These are phyloP conservation scores for Harrya chromipes DNA, from an alignment of 768 basidiomycete genomes.

Conservation along the genomic window DNA sequence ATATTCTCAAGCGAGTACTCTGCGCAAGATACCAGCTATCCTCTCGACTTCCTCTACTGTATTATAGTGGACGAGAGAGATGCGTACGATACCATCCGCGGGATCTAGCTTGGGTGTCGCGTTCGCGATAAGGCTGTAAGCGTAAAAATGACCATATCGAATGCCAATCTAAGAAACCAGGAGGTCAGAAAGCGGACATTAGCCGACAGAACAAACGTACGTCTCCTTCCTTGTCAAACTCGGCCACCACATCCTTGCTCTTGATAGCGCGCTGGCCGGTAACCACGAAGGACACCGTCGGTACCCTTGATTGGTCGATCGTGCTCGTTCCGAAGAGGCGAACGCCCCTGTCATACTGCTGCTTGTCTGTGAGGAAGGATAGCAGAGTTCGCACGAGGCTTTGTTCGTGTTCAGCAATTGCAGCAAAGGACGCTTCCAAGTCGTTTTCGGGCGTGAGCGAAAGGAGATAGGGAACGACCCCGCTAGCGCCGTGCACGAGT, in stretches of 20 bases:
- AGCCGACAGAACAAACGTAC: slow-evolving; percentile 40
- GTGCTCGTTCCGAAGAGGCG: slow-evolving; percentile 62
- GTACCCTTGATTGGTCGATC: slow-evolving; percentile 44
- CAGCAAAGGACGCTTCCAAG: slow-evolving; percentile 51
- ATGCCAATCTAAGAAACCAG: slow-evolving; percentile 58
- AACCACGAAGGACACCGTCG: slow-evolving; percentile 73
- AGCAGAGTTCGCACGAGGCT: slow-evolving; percentile 52
- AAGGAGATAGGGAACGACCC: slow-evolving; percentile 60
- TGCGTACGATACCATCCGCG: slow-evolving; percentile 66
- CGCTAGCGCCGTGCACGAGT: slow-evolving; percentile 56
- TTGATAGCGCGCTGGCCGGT: slow-evolving; percentile 51
- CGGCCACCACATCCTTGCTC: slow-evolving; percentile 61
- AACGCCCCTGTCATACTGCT: slow-evolving; percentile 56
- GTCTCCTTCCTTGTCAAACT: slow-evolving; percentile 60
- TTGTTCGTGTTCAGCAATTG: slow-evolving; percentile 63
- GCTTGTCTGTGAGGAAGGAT: slow-evolving; percentile 47
- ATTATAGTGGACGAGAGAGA: slow-evolving; percentile 79
- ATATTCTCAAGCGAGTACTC: slow-evolving; percentile 36
- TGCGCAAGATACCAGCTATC: slow-evolving; percentile 55
- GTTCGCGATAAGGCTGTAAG: slow-evolving; percentile 56
- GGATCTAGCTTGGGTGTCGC: slow-evolving; percentile 55
- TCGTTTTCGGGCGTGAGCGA: slow-evolving; percentile 50
- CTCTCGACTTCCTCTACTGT: slow-evolving; percentile 65
- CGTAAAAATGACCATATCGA: slow-evolving; percentile 77
- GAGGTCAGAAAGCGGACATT: neutral